These are phyloP conservation scores for Pelargonium myrrhifolium DNA, from an alignment of 441 rosid species.

Conservation along the genomic window DNA sequence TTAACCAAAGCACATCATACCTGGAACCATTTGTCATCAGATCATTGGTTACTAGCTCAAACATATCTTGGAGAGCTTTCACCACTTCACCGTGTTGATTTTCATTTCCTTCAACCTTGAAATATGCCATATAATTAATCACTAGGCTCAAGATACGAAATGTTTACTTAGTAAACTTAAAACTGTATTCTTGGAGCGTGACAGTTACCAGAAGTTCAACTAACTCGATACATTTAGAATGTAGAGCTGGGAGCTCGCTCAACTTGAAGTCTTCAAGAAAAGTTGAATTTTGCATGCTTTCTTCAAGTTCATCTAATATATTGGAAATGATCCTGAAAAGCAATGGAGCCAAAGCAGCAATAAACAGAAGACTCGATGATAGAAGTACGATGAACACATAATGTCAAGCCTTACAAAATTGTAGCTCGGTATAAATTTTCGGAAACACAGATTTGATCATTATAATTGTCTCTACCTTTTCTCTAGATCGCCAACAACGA, in stretches of 20 bases:
- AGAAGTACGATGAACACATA: constrained; percentile 8
- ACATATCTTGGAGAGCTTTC: constrained; percentile 86
- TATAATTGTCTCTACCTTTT: constrained; percentile 47
- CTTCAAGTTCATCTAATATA: constrained; percentile 63
- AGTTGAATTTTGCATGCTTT: constrained; percentile 57
- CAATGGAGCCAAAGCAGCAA: constrained; percentile 14
- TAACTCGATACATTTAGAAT: constrained; percentile 54
- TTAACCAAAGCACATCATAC: constrained; percentile 42
- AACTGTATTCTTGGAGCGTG: constrained; percentile 4
- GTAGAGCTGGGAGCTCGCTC: constrained; percentile 66
- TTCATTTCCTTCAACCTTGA: constrained; percentile 62
- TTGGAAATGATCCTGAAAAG: constrained; percentile 49
- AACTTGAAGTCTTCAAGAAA: constrained; percentile 71
- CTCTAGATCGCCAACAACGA: constrained; percentile 70
- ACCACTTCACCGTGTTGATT: constrained; percentile 50
- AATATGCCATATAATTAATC: constrained; percentile 18
- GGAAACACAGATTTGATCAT: constrained; percentile 9
- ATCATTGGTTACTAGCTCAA: constrained; percentile 79
- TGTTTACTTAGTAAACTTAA: neutral
- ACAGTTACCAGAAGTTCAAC: constrained; percentile 79
- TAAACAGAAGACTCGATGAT: constrained; percentile 9
- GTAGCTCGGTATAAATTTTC: constrained; percentile 2
- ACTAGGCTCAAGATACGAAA: constrained; percentile 5
- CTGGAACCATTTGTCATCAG: constrained; percentile 77
- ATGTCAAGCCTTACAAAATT: constrained; percentile 6